Evolutionary conservation across 192 early-diverging fungal genomes (phyloP), one percentile per base, ranked within the genome.

Genomic region (Mortierella alpina): DNA sequence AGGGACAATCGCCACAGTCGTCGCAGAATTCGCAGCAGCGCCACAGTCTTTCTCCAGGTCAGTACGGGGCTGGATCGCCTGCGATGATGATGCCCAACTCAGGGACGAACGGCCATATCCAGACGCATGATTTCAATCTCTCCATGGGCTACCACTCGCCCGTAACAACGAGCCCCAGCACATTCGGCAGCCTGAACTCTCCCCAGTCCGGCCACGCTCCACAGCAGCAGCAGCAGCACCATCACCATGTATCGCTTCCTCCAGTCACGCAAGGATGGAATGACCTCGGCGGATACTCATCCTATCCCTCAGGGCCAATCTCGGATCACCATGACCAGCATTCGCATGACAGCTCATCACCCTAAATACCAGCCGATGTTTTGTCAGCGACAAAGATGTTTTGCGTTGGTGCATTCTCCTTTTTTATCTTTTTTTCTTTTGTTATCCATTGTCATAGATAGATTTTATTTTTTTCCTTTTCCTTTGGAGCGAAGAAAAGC

Each of bases 51-150:
- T 80, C 77, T 0, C 77, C 77, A 14, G 70, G 70, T 5, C 64
- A 66, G n/a, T 66, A 80, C 8, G 64, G 65, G 17, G 70, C 51
- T 54, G 76, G 69, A 52, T 79, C 76, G 39, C 76, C 76, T 18
- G 77, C 77, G 4, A 72, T 80, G 77, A 80, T 80, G 77, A 80
- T 80, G 77, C 77, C 77, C 17, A 68, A 53, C 77, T 70, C 77
- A 22, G 66, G 66, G 40, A 63, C 44, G 46, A 76, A 69, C 53
- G 74, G 74, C 47, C 74, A 76, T 18, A 64, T 76, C 48, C 48
- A 60, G 11, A 58, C 73, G 14, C 76, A 72, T 41, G 77, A 80
- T 20, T 80, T 80, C 46, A 80, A 80, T 51, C 46, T 80, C n/a
- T 58, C 71, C 13, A 68, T 80, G 77, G 70, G 70, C 10, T 80